Percentiles rank a stretch among this genome's conserved stretches.
Conservation (phyloP, 805 yeast genomes). For the Starmerella geochares region DNA sequence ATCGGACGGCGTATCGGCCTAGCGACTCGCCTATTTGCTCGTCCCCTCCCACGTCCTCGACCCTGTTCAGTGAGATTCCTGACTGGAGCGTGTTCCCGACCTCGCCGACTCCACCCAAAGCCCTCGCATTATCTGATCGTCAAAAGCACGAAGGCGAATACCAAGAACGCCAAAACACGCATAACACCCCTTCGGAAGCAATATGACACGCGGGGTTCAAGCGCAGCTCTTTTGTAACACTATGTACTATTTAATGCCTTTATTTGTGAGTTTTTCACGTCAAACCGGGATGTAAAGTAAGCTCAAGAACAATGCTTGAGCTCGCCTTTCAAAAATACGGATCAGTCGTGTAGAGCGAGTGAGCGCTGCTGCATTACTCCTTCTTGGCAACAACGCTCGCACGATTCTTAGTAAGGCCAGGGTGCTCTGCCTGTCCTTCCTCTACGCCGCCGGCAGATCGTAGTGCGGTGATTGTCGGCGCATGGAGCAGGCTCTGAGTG, state of each 20-base stretch:
- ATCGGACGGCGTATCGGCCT: background rate
- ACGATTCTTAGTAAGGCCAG: too few species aligned
- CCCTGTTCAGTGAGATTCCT: conserved; percentile 20
- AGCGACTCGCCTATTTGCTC: conserved; percentile 16
- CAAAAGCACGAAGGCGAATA: background rate
- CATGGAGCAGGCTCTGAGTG: conserved; percentile 15
- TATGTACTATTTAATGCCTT: background rate
- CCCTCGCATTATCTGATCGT: background rate
- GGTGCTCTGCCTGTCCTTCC: too few species aligned
- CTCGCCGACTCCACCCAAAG: background rate
- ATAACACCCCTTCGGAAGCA: background rate
- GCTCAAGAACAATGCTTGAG: too few species aligned
- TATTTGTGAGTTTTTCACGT: too few species aligned
- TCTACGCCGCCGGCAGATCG: too few species aligned
- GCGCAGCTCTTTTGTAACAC: background rate
- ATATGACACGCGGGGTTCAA: background rate
- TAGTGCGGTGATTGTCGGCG: background rate
- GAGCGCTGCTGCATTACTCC: too few species aligned
- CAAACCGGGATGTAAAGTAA: too few species aligned
- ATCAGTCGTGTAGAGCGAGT: too few species aligned
- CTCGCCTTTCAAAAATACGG: too few species aligned
- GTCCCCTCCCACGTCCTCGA: conserved; percentile 24
- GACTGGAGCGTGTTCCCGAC: conserved; percentile 14
- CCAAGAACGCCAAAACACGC: background rate
- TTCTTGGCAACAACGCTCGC: too few species aligned